Conservation (phyloP, 192 early-diverging fungal genomes). For the Mortierella antarctica region DNA sequence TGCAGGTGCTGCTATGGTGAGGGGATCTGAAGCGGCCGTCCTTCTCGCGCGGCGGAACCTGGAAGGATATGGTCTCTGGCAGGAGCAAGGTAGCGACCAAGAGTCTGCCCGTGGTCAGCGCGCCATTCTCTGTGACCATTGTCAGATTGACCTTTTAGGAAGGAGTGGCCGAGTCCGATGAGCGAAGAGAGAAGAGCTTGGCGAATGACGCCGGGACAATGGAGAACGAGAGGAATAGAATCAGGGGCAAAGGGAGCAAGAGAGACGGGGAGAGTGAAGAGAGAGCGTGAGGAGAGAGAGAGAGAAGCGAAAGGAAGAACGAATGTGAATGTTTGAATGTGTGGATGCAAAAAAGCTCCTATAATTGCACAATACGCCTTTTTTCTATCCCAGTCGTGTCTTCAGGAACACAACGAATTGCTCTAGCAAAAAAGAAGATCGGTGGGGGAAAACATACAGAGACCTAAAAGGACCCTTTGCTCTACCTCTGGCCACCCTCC, state of each 20-base stretch:
- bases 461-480: too few relatives aligned
- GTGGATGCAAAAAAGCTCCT: too few relatives aligned
- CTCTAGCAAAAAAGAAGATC: too few relatives aligned
- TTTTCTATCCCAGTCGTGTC: too few relatives aligned
- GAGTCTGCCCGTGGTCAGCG: slow-evolving; percentile 59
- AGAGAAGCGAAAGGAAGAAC: background rate
- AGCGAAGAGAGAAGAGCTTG: background rate
- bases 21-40: slow-evolving; percentile 34
- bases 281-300: background rate
- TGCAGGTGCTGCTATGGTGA: background rate
- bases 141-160: background rate
- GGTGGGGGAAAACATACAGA: too few relatives aligned
- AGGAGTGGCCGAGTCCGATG: slow-evolving; percentile 2
- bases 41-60: slow-evolving; percentile 55
- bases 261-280: background rate
- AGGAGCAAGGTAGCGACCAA: slow-evolving; percentile 78
- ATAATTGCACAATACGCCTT: too few relatives aligned
- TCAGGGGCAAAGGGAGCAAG: background rate
- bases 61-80: slow-evolving; percentile 76
- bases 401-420: too few relatives aligned
- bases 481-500: too few relatives aligned
- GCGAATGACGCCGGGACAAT: background rate
- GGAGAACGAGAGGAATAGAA: background rate
- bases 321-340: background rate
- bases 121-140: slow-evolving; percentile 12